A percentile compares a stretch with the other conserved stretches of the same genome.
phyloP scores from a whole-genome alignment of 768 basidiomycete species.

The Naganishia randhawae region DNA sequence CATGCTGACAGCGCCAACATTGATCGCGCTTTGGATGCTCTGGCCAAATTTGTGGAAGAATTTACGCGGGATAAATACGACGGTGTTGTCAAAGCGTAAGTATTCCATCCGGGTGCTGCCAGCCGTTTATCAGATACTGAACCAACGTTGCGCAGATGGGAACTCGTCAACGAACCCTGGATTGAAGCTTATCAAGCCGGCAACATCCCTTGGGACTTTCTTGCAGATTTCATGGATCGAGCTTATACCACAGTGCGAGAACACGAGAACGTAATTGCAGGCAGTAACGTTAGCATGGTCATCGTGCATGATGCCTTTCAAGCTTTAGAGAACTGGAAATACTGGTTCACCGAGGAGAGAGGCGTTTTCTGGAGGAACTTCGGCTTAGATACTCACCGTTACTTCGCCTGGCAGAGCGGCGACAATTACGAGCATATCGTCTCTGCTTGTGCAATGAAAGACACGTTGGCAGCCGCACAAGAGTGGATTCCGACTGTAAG shows the following conservation, averaged over 20 bases:
- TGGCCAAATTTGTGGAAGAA: conserved; percentile 38
- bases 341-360: conserved; percentile 34
- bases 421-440: conserved; percentile 39
- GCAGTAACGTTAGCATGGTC: conserved; percentile 36
- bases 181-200: conserved; percentile 37
- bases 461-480: conserved; percentile 34
- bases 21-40: conserved; percentile 38
- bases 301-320: conserved; percentile 46
- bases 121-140: background rate
- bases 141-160: conserved; percentile 6
- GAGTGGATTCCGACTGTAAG: conserved; percentile 37
- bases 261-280: conserved; percentile 33
- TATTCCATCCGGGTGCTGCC: background rate
- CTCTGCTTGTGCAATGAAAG: conserved; percentile 33
- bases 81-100: conserved; percentile 42
- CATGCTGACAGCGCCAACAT: conserved; percentile 36
- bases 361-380: conserved; percentile 43
- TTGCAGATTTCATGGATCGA: conserved; percentile 37
- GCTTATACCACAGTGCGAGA: conserved; percentile 38
- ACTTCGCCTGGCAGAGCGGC: conserved; percentile 34
- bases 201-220: conserved; percentile 38
- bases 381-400: conserved; percentile 43
- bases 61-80: conserved; percentile 39
- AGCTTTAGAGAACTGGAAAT: conserved; percentile 40
- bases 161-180: conserved; percentile 34